These are phyloP conservation scores for Neurospora discreta DNA, from an alignment of 495 filamentous ascomycete species.

Conservation along the genomic window DNA sequence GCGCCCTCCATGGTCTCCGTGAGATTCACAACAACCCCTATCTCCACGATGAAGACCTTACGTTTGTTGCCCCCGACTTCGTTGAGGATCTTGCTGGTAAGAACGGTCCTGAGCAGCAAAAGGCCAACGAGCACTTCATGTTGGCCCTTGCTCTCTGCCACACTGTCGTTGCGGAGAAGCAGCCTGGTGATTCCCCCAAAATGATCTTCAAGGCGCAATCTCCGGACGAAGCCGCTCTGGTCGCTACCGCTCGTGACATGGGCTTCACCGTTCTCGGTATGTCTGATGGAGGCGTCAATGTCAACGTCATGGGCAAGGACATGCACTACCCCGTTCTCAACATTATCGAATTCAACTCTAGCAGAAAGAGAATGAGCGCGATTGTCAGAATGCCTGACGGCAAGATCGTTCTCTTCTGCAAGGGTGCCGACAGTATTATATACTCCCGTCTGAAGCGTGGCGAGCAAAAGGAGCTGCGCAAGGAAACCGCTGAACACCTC, in stretches of 20 bases:
- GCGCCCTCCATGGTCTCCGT: constrained; percentile 62
- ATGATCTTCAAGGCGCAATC: constrained; percentile 97
- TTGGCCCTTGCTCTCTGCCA: constrained; percentile 89
- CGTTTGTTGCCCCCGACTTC: constrained; percentile 85
- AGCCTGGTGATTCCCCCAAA: constrained; percentile 76
- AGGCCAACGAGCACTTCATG: constrained; percentile 84
- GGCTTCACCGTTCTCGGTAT: constrained; percentile 91
- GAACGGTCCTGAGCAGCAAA: constrained; percentile 64
- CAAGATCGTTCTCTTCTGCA: constrained; percentile 87
- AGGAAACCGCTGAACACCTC: constrained; percentile 79
- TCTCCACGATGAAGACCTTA: constrained; percentile 76
- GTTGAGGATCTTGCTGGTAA: constrained; percentile 68
- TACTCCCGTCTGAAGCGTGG: constrained; percentile 83
- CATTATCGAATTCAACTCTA: constrained; percentile 95
- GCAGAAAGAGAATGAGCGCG: constrained; percentile 94
- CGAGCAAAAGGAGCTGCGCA: constrained; percentile 74
- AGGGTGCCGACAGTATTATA: constrained; percentile 95
- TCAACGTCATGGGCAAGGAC: constrained; percentile 83
- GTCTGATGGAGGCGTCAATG: constrained; percentile 59
- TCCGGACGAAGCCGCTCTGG: constrained; percentile 91
- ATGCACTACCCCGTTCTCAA: constrained; percentile 79
- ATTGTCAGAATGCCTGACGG: constrained; percentile 95
- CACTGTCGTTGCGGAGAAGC: constrained; percentile 84
- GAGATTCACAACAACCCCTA: constrained; percentile 83
- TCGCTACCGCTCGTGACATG: constrained; percentile 87